Base-by-base conservation (phyloP, 2,329 filamentous ascomycete genomes). In the Xylariaceae sp. region DNA sequence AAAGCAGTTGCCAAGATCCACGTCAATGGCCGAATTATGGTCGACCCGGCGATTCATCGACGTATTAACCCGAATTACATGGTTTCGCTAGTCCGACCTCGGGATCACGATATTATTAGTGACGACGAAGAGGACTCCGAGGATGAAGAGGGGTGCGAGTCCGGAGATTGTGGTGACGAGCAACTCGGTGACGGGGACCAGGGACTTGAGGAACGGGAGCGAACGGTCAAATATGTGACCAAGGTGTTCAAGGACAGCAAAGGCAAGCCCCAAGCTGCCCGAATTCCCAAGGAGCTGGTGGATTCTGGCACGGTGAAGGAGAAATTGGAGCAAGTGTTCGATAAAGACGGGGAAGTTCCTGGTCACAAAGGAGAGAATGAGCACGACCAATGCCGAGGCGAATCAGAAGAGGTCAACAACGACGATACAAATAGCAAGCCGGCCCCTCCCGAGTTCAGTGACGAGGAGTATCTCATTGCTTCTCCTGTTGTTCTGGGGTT, bases 401-500 rank as follows among this genome's bases (percentile, higher is more conserved):
- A 59, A 3, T 56, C 54, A 13, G 60, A 61, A 4, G 54, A 32
- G 52, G 61, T 52, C 11, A 44, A 51, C 12, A 40, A 36, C 3
- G 29, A 42, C 3, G 57, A 61, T n/a, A 47, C 54, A 2, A 50
- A 55, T 19, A 57, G 63, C 35, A 50, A 66, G 30, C 64, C 64
- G 41, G 51, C 52, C 13, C 47, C 61, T 3, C 74, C 73, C 2
- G 70, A 77, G 16, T 90, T 93, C 60, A 85, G 76, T 0, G 87
- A 93, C 37, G 88, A 94, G 47, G 87, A 95, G 52, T 83, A 93
- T 18, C 70, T 95, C 4, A 83, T 94, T 37, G 83, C 89, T 2
- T 91, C 87, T 2, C 85, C 89, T 0, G 82, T 94, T 1, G 87
- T 95, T 0, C 75, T 94, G 2, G 90, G 89, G 0, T 95, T 95